Evolutionary conservation across 169 alveolate genomes (phyloP), one percentile per base, ranked within the genome.

Genomic region (Theileria equi): DNA sequence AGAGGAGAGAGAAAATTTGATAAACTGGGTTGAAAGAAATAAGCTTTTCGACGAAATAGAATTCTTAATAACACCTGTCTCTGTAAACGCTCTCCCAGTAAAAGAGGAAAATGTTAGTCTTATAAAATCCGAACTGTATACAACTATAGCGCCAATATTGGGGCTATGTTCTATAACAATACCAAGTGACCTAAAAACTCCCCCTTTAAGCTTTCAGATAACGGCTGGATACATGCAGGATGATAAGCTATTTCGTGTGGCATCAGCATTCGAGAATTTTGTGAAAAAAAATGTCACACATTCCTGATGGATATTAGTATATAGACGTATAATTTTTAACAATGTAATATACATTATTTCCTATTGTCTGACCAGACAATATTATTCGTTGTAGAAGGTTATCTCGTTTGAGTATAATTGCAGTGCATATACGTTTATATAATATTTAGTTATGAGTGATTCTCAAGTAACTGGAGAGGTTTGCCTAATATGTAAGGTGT

Each of bases 91-190:
- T 1, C 52, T 68, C 3, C 83, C 83, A 28, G n/a, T n/a, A 25
- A 61, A 6, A 4, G 16, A 17, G 32, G 7, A 19, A 40, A 66
- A 61, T 31, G 38, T 38, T 11, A 25, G 17, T 8, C 26, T n/a
- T 16, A 1, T 10, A 19, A 59, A 10, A 6, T 7, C 13, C 26
- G 38, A 16, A 68, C 3, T 52, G 17, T 72, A 38, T 53, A 25
- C 52, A 6, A 72, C 83, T 2, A 17, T 72, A 13, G 58, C 83
- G 26, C 78, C 83, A 5, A 13, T 72, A 17, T 48, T 72, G 2
- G 83, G 83, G 21, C 63, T 66, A 16, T 72, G 83, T 53, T 52
- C 83, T 0, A 32, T 72, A 5, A n/a, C 77, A n/a, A n/a, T 72
- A 32, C 83, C 83, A 26, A 35, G 38, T 28, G 53, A 58, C 43